phyloP scores from a whole-genome alignment of 208 protist genomes.

The Leishmania mexicana region DNA sequence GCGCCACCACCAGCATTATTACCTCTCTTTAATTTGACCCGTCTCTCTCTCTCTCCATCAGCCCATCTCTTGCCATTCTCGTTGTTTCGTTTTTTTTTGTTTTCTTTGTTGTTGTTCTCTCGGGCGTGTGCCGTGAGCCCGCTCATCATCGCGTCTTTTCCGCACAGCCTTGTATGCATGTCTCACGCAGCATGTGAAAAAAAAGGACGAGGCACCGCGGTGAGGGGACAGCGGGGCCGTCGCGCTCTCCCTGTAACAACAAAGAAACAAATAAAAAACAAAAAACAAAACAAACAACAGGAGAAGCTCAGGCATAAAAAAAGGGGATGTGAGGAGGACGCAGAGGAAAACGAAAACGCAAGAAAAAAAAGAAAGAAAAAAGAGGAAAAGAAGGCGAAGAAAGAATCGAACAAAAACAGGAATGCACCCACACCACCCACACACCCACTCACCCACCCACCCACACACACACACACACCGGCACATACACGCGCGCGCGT shows the following conservation, averaged over 20 bases:
- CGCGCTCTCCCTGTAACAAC: background rate
- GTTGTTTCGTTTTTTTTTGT: background rate
- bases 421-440: background rate
- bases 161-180: background rate
- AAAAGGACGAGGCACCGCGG: background rate
- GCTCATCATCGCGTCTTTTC: no score
- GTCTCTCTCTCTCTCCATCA: background rate
- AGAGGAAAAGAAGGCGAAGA: constrained; percentile 2
- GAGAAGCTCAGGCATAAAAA: background rate
- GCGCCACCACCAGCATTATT: background rate
- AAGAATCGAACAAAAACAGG: background rate
- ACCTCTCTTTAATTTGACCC: background rate
- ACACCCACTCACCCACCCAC: background rate
- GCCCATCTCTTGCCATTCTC: background rate
- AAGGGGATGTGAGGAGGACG: background rate
- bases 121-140: background rate
- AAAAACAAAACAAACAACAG: background rate
- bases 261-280: background rate
- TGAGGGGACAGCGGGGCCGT: background rate
- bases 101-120: background rate
- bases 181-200: background rate
- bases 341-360: background rate
- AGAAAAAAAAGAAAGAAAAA: background rate
- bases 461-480: background rate
- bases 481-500: background rate